A percentile compares a stretch with the other conserved stretches of the same genome.
These are phyloP conservation scores for Fusarium heterosporum DNA, from an alignment of 2,329 filamentous ascomycete genomes.

Conservation along the genomic window DNA sequence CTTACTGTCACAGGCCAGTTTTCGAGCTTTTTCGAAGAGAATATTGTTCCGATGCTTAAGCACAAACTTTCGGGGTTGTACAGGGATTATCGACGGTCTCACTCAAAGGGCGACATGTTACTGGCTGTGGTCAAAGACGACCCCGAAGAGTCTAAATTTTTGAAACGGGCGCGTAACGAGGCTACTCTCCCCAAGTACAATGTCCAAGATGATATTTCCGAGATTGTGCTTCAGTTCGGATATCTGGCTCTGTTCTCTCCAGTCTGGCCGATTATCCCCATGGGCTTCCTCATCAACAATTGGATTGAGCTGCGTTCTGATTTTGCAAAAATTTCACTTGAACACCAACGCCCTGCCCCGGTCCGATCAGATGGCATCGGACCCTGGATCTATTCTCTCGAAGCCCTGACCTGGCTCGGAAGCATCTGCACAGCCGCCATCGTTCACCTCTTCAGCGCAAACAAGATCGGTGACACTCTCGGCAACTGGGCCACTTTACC, in stretches of 20 bases:
- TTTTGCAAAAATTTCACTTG: conserved; percentile 79
- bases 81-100: conserved; percentile 52
- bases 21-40: conserved; percentile 77
- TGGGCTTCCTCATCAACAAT: conserved; percentile 81
- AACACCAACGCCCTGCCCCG: conserved; percentile 77
- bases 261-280: conserved; percentile 78
- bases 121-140: conserved; percentile 65
- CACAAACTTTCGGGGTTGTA: conserved; percentile 65
- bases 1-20: conserved; percentile 79
- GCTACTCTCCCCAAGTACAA: conserved; percentile 76
- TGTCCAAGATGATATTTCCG: conserved; percentile 77
- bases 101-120: conserved; percentile 57
- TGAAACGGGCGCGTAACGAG: conserved; percentile 73
- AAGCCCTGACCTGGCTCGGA: conserved; percentile 77
- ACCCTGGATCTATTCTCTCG: conserved; percentile 76
- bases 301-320: conserved; percentile 83
- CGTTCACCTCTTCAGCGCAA: conserved; percentile 76
- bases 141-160: conserved; percentile 72
- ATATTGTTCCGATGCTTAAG: conserved; percentile 76
- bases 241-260: conserved; percentile 80
- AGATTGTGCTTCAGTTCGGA: conserved; percentile 80
- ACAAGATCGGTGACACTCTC: conserved; percentile 62
- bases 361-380: conserved; percentile 79
- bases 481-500: conserved; percentile 72
- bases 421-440: conserved; percentile 78